Conservation (phyloP, 2,329 filamentous ascomycete genomes). For the Cercospora zeina region DNA sequence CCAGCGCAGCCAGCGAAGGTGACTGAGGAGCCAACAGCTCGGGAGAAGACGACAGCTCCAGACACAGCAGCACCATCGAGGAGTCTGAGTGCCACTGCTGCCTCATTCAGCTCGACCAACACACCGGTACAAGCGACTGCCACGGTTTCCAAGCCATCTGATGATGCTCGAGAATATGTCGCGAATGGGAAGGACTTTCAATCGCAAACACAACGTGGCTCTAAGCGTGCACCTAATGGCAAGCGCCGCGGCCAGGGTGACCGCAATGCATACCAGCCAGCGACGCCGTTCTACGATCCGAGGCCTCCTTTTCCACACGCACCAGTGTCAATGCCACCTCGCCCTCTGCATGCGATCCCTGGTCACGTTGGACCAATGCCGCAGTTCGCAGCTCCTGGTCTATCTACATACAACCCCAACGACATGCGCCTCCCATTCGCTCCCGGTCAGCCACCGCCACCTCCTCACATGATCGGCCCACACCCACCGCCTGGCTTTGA, state of each 20-base stretch:
- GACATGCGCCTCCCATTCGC: slow-evolving; percentile 1
- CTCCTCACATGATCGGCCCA: background rate
- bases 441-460: slow-evolving; percentile 1
- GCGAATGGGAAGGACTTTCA: slow-evolving; percentile 1
- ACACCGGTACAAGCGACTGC: slow-evolving; percentile 8
- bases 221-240: slow-evolving; percentile 17
- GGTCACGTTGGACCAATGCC: slow-evolving; percentile 2
- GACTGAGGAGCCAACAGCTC: background rate
- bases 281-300: slow-evolving; percentile 1
- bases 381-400: slow-evolving; percentile 12
- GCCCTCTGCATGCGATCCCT: background rate
- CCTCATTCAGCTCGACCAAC: slow-evolving; percentile 11
- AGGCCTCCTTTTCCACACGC: background rate
- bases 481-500: slow-evolving; percentile 9
- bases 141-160: background rate
- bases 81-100: slow-evolving; percentile 5
- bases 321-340: slow-evolving; percentile 1
- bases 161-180: slow-evolving; percentile 3
- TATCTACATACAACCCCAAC: background rate
- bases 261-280: slow-evolving; percentile 2
- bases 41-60: background rate
- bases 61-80: background rate
- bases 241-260: slow-evolving; percentile 16
- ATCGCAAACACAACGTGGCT: slow-evolving; percentile 1
- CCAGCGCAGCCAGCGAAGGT: background rate